A percentile compares a stretch with the other conserved stretches of the same genome.
phyloP scores from a whole-genome alignment of 768 basidiomycete species.

The Pleurotus salmoneostramineus region DNA sequence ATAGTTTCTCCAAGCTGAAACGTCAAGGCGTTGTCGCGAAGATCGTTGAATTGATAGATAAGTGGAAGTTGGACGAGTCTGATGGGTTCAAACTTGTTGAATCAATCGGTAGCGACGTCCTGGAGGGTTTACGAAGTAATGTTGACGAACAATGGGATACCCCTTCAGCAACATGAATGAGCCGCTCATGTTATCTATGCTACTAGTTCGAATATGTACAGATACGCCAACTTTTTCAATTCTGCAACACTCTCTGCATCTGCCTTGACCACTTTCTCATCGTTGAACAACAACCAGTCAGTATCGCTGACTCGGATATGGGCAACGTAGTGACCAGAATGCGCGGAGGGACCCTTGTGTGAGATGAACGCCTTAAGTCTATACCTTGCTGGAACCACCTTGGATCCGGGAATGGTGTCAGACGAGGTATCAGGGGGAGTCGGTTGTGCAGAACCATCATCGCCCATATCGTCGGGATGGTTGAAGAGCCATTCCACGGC shows the following conservation, averaged over 20 bases:
- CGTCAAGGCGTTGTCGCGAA: neutral
- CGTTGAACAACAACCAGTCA: slow-evolving; percentile 89
- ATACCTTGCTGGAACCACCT: slow-evolving; percentile 69
- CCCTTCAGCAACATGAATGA: neutral
- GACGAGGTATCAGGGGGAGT: slow-evolving; percentile 19
- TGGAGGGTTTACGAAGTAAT: neutral
- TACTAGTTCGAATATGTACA: slow-evolving; percentile 86
- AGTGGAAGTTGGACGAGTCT: slow-evolving; percentile 1
- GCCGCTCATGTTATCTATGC: slow-evolving; percentile 13
- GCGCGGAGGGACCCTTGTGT: slow-evolving; percentile 94
- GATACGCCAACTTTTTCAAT: slow-evolving; percentile 82
- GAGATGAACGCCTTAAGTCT: slow-evolving; percentile 91
- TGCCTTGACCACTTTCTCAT: slow-evolving; percentile 93
- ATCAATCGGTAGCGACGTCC: neutral
- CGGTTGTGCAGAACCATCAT: slow-evolving; percentile 31
- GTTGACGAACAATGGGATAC: neutral
- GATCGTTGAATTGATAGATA: slow-evolving; percentile 3
- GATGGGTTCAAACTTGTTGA: neutral
- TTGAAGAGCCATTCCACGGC: slow-evolving; percentile 97
- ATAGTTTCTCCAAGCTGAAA: slow-evolving; percentile 1
- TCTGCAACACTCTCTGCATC: slow-evolving; percentile 78
- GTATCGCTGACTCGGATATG: slow-evolving; percentile 58
- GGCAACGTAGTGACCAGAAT: slow-evolving; percentile 92
- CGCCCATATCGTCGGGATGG: slow-evolving; percentile 84
- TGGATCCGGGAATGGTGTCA: slow-evolving; percentile 41